Evolutionary conservation across 345 rosid genomes (phyloP).

Genomic region (Arabis hirsuta): DNA sequence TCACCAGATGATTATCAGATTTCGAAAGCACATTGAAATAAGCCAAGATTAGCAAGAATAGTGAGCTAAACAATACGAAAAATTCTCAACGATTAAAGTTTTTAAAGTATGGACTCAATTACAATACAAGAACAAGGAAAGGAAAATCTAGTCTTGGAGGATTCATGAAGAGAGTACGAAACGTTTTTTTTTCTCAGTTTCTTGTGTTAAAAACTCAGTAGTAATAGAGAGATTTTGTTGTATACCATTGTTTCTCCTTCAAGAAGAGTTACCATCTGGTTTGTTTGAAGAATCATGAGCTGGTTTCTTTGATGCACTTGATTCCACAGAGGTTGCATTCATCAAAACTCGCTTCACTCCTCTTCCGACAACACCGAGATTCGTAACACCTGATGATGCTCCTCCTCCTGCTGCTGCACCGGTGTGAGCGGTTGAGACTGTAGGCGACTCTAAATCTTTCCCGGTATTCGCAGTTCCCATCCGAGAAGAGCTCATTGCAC

Average conservation of each 20-base stretch:
- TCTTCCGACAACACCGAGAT: constrained; percentile 92
- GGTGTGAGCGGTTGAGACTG: constrained; percentile 79
- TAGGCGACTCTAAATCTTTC: constrained; percentile 58
- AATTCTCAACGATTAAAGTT: background rate
- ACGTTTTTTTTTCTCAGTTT: constrained; percentile 8
- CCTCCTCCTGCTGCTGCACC: constrained; percentile 54
- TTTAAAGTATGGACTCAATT: background rate
- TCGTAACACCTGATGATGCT: constrained; percentile 68
- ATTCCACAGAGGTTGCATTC: constrained; percentile 52
- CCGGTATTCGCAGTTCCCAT: constrained; percentile 53
- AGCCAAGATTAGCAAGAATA: background rate
- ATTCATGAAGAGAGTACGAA: constrained; percentile 6
- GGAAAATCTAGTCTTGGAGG: background rate
- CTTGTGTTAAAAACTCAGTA: constrained; percentile 8
- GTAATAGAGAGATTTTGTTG: background rate
- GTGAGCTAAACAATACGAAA: background rate
- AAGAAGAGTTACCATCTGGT: constrained; percentile 51
- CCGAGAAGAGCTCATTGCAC: constrained; percentile 58
- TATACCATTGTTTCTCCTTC: background rate
- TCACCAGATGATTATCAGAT: background rate
- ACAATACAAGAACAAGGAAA: constrained; percentile 3
- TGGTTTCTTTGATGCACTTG: constrained; percentile 67
- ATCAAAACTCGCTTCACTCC: constrained; percentile 83
- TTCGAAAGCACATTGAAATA: background rate
- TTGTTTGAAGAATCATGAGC: constrained; percentile 51